A percentile compares a stretch with the other conserved stretches of the same genome.
Conservation (phyloP, 2,329 filamentous ascomycete genomes). For the Diplodia seriata region DNA sequence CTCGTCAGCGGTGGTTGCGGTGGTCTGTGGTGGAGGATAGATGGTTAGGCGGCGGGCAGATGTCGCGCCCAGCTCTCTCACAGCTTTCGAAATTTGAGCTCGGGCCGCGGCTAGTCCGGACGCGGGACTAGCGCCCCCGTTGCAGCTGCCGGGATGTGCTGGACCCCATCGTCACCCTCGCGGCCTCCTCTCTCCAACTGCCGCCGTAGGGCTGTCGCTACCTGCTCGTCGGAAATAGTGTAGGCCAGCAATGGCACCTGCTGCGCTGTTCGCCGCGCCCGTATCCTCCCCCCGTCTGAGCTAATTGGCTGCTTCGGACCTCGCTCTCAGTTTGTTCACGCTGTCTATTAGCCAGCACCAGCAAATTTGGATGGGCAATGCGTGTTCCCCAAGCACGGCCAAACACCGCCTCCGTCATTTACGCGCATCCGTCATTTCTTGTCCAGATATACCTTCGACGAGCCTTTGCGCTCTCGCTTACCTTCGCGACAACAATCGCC, state of each 20-base stretch:
- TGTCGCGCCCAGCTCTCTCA: constrained; percentile 14
- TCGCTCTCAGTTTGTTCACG: not conserved
- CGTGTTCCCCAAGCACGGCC: not conserved
- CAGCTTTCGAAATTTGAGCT: constrained; percentile 33
- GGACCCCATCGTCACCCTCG: not conserved
- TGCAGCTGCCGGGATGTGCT: not conserved
- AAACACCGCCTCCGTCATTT: constrained; percentile 12
- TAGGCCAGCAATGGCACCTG: not conserved
- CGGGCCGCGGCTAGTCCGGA: constrained; percentile 11
- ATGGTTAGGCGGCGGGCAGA: not conserved
- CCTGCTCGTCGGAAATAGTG: not conserved
- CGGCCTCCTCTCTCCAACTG: not conserved
- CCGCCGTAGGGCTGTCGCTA: not conserved
- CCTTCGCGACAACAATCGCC: not conserved
- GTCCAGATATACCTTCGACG: not conserved
- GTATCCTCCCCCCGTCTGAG: not conserved
- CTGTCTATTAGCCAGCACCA: not conserved
- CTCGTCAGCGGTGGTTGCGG: not conserved
- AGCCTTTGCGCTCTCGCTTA: constrained; percentile 4
- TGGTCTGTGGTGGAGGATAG: constrained; percentile 7
- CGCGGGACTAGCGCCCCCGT: constrained; percentile 16
- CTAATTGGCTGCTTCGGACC: not conserved
- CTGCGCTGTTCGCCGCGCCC: not conserved
- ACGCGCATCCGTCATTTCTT: constrained; percentile 5
- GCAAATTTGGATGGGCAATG: constrained; percentile 17